Evolutionary conservation across 2,329 filamentous ascomycete genomes (phyloP), one percentile per base, ranked within the genome.

Genomic region (Xylaria polymorpha): DNA sequence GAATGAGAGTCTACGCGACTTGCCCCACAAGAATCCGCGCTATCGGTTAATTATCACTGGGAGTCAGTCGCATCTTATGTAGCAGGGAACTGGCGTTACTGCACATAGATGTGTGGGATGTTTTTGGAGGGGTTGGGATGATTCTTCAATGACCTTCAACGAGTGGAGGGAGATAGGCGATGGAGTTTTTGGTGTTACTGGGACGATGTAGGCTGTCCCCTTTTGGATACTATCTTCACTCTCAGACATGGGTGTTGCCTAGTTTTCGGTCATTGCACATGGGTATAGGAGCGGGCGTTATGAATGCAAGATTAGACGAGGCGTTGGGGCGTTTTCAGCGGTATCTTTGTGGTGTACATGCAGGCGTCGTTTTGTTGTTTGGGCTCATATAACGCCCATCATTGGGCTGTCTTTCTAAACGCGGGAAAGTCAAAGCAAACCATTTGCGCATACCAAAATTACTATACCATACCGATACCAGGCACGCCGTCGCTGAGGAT

Each of bases 251-350:
- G 48, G 20, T 22, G 12, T 37, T 37, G 15, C 37, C 55, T 43
- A 7, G 9, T 62, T 55, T 51, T 22, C 37, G 20, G 39, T 61
- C 43, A 62, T 64, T 46, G 41, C 22, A 64, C 20, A 39, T 35
- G 50, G 56, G 43, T 55, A 43, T 43, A 32, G 56, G 37, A 56
- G 62, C 12, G 58, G 50, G 50, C 53, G 41, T 48, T 50, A 61
- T 51, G 53, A 55, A 56, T 60, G 68, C 55, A 60, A 69, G 71
- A 69, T 66, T 63, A 70, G 67, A 66, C 61, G 65, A 72, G 70
- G 70, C 68, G 70, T 69, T 72, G 60, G 68, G 66, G 66, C 22
- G 39, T 3, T 64, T 56, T 56, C 57, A 37, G 44, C 22, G 59
- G 67, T 66, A 51, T 60, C 29, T 25, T 46, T 43, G 39, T 67